A percentile compares a stretch with the other conserved stretches of the same genome.
Evolutionary conservation across 805 yeast genomes (phyloP).

Genomic region (Suhomyces sp.): DNA sequence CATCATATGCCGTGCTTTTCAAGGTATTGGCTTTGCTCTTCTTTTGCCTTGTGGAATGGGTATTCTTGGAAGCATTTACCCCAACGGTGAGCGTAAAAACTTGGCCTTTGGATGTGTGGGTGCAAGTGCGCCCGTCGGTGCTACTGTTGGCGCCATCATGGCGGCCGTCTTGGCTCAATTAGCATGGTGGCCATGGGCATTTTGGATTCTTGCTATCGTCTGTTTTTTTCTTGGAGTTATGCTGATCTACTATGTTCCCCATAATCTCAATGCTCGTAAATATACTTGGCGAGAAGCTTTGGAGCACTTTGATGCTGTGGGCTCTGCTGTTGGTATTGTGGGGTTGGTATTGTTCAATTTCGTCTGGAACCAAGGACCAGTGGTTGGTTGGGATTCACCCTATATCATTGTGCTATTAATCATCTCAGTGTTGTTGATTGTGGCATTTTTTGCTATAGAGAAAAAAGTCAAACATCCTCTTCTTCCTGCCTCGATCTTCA

Average conservation of each 20-base stretch:
- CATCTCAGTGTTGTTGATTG: constrained; percentile 43
- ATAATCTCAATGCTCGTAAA: constrained; percentile 6
- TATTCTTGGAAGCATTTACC: constrained; percentile 44
- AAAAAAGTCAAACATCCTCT: constrained; percentile 48
- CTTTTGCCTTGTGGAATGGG: constrained; percentile 61
- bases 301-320: constrained; percentile 26
- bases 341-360: constrained; percentile 65
- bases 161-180: constrained; percentile 45
- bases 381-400: constrained; percentile 60
- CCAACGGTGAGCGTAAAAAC: constrained; percentile 46
- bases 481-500: constrained; percentile 50
- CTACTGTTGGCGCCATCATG: constrained; percentile 52
- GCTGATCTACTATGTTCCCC: constrained; percentile 31
- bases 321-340: constrained; percentile 53
- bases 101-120: constrained; percentile 56
- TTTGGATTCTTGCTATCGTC: constrained; percentile 45
- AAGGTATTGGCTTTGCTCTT: constrained; percentile 63
- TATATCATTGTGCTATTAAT: constrained; percentile 58
- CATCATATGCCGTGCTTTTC: constrained; percentile 47
- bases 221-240: constrained; percentile 27
- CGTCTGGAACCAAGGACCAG: constrained; percentile 74
- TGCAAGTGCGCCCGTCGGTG: constrained; percentile 62
- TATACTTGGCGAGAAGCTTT: constrained; percentile 12
- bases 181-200: constrained; percentile 62
- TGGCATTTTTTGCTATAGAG: constrained; percentile 50